A percentile compares a stretch with the other conserved stretches of the same genome.
Conservation (phyloP, 1,139 yeast genomes). For the Schwanniomyces etchellsii region DNA sequence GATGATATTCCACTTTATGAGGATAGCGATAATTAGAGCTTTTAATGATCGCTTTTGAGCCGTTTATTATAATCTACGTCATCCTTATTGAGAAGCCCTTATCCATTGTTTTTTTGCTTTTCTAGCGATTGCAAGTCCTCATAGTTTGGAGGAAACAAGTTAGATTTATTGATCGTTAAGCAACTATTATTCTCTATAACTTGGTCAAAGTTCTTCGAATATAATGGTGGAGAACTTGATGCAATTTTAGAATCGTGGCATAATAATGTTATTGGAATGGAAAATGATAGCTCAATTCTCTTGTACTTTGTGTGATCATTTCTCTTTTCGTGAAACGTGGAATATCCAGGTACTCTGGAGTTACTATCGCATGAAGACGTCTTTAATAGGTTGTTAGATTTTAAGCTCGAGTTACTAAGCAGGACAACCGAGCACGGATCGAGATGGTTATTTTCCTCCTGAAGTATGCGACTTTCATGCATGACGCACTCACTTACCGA, state of each 20-base stretch:
- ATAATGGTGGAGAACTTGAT: conserved; percentile 9
- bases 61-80: too few relatives aligned
- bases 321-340: conserved; percentile 8
- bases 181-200: too few relatives aligned
- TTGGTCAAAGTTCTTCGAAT: too few relatives aligned
- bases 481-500: conserved; percentile 9
- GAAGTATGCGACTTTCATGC: conserved; percentile 1
- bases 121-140: too few relatives aligned
- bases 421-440: not conserved
- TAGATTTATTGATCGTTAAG: too few relatives aligned
- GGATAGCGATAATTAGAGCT: conserved; percentile 33
- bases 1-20: conserved; percentile 39
- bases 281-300: conserved; percentile 12
- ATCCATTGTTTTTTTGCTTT: too few relatives aligned
- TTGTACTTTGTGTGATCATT: conserved; percentile 7
- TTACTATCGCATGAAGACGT: not conserved
- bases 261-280: conserved; percentile 11
- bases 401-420: not conserved
- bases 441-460: not conserved
- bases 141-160: too few relatives aligned
- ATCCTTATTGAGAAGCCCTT: too few relatives aligned
- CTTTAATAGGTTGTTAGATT: not conserved
- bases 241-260: conserved; percentile 9
- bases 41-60: too few relatives aligned
- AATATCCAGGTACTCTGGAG: conserved; percentile 7